Base-by-base conservation (phyloP, 805 yeast genomes). In the Candida coleopterorum region DNA sequence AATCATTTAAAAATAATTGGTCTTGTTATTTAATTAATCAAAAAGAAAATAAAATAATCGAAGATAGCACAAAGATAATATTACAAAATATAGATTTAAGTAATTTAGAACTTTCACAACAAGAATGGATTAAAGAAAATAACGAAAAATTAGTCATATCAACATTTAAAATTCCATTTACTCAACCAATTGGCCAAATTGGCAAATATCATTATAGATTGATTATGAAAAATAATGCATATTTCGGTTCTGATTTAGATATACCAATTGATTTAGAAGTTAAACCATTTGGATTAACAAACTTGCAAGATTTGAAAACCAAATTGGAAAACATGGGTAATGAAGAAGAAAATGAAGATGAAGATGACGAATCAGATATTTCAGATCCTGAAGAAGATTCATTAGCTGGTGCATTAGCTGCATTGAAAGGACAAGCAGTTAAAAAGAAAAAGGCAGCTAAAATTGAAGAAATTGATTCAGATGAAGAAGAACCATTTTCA, bases 221-320 rank as follows among this genome's bases (percentile, higher is more conserved):
- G 12, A 62, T 79, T 17, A 58, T 90, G 52, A 77, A 79, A 52
- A 81, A 84, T 38, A 73, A 84, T 36, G 79, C 84, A 30, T 89
- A 86, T 57, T 86, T 85, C 56, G 95, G 96, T 5, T 62, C 76
- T 14, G 97, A 90, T 55, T 56, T 86, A 17, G 86, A 81, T 45
- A 72, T 81, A 42, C 82, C 89, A 8, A 60, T 86, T 32, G 63
- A 64, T 17, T 73, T 89, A 81, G 67, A 73, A n/a, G 95, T 89
- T 24, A 69, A 74, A 47, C 70, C 75, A 16, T 50, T 52, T 2
- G 74, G 80, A 23, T 74, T 34, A 6, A 33, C 28, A 21, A 25
- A 12, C 9, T 20, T 39, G 18, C 22, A n/a, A 9, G 29, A 28
- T 16, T 20, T 35, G 26, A 39, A 39, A 32, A 35, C 31, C 31